phyloP scores from a whole-genome alignment of 2,329 filamentous ascomycete species.

The Bipolaris zeicola region DNA sequence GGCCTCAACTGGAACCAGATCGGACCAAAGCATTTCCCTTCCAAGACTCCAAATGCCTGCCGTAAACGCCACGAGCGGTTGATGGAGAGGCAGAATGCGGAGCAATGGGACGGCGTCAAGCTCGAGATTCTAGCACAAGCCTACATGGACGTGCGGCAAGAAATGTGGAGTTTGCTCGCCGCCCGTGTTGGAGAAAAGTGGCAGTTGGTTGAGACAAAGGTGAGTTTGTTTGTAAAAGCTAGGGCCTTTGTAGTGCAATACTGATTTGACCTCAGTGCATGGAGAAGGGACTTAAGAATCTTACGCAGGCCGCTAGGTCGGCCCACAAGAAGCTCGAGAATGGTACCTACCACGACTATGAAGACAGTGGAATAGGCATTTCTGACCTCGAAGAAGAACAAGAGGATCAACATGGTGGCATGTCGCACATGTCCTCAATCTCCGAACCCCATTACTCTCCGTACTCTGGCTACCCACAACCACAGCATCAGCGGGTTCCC shows the following conservation, averaged over 20 bases:
- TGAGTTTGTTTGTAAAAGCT: constrained; percentile 40
- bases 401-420: constrained; percentile 40
- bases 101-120: constrained; percentile 79
- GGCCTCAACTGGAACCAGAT: constrained; percentile 86
- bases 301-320: constrained; percentile 71
- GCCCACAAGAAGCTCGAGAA: constrained; percentile 65
- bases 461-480: constrained; percentile 29
- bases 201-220: constrained; percentile 80
- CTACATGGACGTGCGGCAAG: constrained; percentile 78
- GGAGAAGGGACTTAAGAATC: constrained; percentile 81
- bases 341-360: constrained; percentile 56
- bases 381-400: constrained; percentile 56
- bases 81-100: constrained; percentile 73
- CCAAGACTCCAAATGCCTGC: constrained; percentile 80
- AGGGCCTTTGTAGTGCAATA: not conserved
- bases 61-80: constrained; percentile 86
- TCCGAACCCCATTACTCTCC: constrained; percentile 27
- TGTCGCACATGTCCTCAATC: constrained; percentile 31
- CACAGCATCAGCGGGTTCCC: constrained; percentile 41
- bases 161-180: constrained; percentile 80
- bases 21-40: constrained; percentile 74
- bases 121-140: constrained; percentile 75
- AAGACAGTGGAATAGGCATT: constrained; percentile 72
- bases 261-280: constrained; percentile 66
- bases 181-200: constrained; percentile 62